Evolutionary conservation across 305 asterid genomes (phyloP).

Genomic region (Plantago lanceolata): DNA sequence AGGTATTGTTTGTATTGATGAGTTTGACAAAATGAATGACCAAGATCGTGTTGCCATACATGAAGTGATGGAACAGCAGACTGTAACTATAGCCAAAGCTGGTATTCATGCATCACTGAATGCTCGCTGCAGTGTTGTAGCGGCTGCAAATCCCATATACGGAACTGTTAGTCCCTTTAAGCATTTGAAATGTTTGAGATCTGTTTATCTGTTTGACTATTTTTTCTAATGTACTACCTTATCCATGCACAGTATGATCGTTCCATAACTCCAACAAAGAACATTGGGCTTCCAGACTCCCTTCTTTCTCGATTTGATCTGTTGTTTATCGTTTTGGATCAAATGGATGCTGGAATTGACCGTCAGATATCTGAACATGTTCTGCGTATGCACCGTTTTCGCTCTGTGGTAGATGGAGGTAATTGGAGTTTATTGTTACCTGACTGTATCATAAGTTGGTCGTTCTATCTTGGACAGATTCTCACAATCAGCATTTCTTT

Average conservation of each 20-base stretch:
- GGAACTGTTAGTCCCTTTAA: slow-evolving; percentile 75
- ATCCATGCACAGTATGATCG: slow-evolving; percentile 75
- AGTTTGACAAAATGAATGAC: slow-evolving; percentile 95
- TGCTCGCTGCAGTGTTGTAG: slow-evolving; percentile 98
- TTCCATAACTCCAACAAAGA: slow-evolving; percentile 91
- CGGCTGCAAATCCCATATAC: slow-evolving; percentile 97
- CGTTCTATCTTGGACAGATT: background rate
- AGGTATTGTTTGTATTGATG: slow-evolving; percentile 95
- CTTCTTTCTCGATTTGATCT: slow-evolving; percentile 96
- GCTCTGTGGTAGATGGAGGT: slow-evolving; percentile 80
- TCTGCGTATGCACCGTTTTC: slow-evolving; percentile 83
- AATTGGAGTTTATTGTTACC: slow-evolving; percentile 18
- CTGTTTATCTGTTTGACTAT: slow-evolving; percentile 6
- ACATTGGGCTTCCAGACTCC: slow-evolving; percentile 97
- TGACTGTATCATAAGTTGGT: slow-evolving; percentile 12
- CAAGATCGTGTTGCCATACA: slow-evolving; percentile 99
- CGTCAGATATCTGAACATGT: slow-evolving; percentile 90
- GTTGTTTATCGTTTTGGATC: slow-evolving; percentile 93
- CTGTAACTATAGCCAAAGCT: slow-evolving; percentile 98
- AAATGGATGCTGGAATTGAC: slow-evolving; percentile 95
- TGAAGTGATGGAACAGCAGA: slow-evolving; percentile 99
- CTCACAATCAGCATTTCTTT: background rate
- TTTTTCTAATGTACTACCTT: slow-evolving; percentile 15
- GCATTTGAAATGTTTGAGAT: slow-evolving; percentile 5
- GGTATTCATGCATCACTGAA: slow-evolving; percentile 98